Percentiles rank a stretch among this genome's conserved stretches.
Conservation (phyloP, 225 moss, liverwort and hornwort species). For the Climacium dendroides region DNA sequence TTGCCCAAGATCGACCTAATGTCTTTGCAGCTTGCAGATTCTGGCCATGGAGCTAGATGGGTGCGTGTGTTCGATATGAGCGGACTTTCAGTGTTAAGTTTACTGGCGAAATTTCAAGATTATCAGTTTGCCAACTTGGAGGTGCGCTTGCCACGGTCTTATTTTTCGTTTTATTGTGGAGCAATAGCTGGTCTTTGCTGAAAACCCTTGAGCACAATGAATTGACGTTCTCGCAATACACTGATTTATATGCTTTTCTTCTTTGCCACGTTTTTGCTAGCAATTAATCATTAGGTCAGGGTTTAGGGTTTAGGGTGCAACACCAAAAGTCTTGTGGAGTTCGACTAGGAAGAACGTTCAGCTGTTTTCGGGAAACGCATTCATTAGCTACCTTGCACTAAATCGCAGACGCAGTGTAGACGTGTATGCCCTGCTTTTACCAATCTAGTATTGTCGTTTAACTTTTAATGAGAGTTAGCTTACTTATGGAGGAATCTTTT, state of each 20-base stretch:
- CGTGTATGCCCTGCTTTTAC: neutral
- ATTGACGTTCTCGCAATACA: neutral
- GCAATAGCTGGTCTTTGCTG: neutral
- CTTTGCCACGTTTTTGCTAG: neutral
- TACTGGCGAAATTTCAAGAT: neutral
- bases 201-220: neutral
- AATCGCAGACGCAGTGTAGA: neutral
- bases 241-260: neutral
- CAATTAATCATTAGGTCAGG: neutral
- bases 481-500: neutral
- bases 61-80: neutral
- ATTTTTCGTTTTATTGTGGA: neutral
- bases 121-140: neutral
- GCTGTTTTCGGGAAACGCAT: neutral
- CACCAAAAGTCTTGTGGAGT: neutral
- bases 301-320: neutral
- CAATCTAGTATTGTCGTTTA: neutral
- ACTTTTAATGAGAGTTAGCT: neutral
- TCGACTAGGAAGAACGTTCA: neutral
- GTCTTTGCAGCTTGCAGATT: neutral
- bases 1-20: neutral
- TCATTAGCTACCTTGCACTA: neutral
- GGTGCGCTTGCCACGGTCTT: neutral
- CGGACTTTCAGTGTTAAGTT: neutral
- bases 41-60: neutral